A percentile compares a stretch with the other conserved stretches of the same genome.
phyloP scores from a whole-genome alignment of 768 basidiomycete species.

The Suillus ampliporus region DNA sequence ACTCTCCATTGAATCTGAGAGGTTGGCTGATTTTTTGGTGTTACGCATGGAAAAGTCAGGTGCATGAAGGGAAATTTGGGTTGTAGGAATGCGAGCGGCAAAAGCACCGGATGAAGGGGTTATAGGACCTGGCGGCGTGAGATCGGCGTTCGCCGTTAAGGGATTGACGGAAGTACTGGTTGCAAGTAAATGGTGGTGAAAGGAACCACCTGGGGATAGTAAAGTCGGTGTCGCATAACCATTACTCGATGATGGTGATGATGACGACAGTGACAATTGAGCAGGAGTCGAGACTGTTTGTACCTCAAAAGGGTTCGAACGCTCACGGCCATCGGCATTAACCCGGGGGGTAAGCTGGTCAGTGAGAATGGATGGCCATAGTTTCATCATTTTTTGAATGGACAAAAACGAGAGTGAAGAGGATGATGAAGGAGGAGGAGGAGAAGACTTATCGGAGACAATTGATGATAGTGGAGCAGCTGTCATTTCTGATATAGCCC shows the following conservation, averaged over 20 bases:
- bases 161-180: constrained; percentile 24
- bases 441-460: constrained; percentile 15
- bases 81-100: constrained; percentile 58
- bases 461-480: constrained; percentile 14
- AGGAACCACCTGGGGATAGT: constrained; percentile 19
- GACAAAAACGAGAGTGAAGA: constrained; percentile 29
- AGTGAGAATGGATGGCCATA: constrained; percentile 58
- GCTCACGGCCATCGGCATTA: constrained; percentile 46
- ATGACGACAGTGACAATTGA: constrained; percentile 26
- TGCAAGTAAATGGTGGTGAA: constrained; percentile 39
- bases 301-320: constrained; percentile 68
- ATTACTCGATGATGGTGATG: constrained; percentile 9
- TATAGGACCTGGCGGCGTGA: constrained; percentile 51
- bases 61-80: constrained; percentile 79
- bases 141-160: constrained; percentile 36
- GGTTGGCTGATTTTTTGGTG: constrained; percentile 46
- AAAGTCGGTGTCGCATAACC: constrained; percentile 20
- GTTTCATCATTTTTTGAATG: constrained; percentile 60
- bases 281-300: constrained; percentile 38
- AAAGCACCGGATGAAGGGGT: constrained; percentile 54
- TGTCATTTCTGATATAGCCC: constrained; percentile 18
- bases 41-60: constrained; percentile 84
- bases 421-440: constrained; percentile 21
- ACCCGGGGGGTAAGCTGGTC: constrained; percentile 70
- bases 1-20: constrained; percentile 40